Base-by-base conservation (phyloP, 345 rosid genomes). In the Gossypium raimondii region DNA sequence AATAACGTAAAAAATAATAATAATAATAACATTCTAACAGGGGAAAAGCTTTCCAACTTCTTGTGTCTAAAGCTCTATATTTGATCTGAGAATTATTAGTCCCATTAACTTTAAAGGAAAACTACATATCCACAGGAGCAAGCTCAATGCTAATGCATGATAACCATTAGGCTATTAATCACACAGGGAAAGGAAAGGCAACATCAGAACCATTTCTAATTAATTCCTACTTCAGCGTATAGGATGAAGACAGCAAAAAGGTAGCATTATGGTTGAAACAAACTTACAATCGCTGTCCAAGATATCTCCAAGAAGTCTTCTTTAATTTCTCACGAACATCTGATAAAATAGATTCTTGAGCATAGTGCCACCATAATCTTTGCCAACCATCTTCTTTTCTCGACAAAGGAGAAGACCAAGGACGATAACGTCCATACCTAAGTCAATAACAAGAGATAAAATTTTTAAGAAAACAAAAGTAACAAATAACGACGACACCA, bases 361-460 rank as follows among this genome's bases (percentile, higher is more conserved):
- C 98, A 81, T 94, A 94, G 48, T 71, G 89, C 98, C 97, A 94
- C 97, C 97, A 92, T 77, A 87, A 71, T 78, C 73, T 89, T 80
- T 85, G 89, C 98, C 97, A 92, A 62, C 93, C 92, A 77, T 78
- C 81, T 20, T 81, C 86, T 70, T 92, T 94, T 81, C 81, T 85
- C 41, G 81, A 82, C 81, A 85, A 73, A 75, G 86, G 82, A 81
- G 75, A 82, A 70, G 80, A 78, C 86, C 86, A 83, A 29, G 98
- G 98, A 74, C 94, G 94, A 82, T 92, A 92, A 22, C 97, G 88
- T 74, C 98, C 97, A 80, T 92, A 94, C 87, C 98, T 94, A 72
- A 76, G 79, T 75, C 68, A 78, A 57, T 24, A 20, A 59, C 17
- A 74, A 56, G 12, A 24, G 24, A 57, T 34, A 11, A 20, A 38